Conservation (phyloP, 331 rosid genomes). For the Erythrophleum ivorense region DNA sequence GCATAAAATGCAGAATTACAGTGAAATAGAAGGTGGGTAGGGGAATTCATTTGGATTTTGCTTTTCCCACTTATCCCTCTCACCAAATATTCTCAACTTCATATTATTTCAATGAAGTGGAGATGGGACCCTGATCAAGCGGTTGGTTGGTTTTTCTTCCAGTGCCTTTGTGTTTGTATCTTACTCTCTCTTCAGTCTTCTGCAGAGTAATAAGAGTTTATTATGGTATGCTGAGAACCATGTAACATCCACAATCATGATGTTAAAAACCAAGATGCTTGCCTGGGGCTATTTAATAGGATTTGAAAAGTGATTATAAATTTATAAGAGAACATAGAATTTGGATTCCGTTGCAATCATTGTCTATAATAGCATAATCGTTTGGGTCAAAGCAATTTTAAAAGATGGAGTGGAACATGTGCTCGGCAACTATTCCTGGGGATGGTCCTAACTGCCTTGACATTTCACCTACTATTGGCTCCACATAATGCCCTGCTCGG, state of each 20-base stretch:
- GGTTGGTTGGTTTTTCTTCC: slow-evolving; percentile 73
- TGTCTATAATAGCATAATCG: slow-evolving; percentile 34
- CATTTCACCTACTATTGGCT: slow-evolving; percentile 40
- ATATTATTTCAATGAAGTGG: slow-evolving; percentile 28
- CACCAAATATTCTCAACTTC: slow-evolving; percentile 54
- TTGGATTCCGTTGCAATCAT: slow-evolving; percentile 40
- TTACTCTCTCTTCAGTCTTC: slow-evolving; percentile 25
- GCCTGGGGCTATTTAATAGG: slow-evolving; percentile 24
- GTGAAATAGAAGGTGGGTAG: slow-evolving; percentile 34
- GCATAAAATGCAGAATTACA: slow-evolving; percentile 28
- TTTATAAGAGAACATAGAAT: not conserved
- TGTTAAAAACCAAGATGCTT: slow-evolving; percentile 18
- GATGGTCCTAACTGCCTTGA: slow-evolving; percentile 41
- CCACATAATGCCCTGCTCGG: not conserved
- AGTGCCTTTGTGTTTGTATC: slow-evolving; percentile 55
- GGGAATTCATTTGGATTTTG: slow-evolving; percentile 56
- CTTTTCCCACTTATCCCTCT: slow-evolving; percentile 39
- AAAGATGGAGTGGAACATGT: slow-evolving; percentile 41
- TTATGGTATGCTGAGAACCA: slow-evolving; percentile 32
- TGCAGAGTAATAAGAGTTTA: not conserved
- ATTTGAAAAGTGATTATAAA: slow-evolving; percentile 16
- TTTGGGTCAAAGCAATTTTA: slow-evolving; percentile 30
- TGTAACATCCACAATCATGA: slow-evolving; percentile 1
- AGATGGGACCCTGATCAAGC: slow-evolving; percentile 63
- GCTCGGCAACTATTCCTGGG: slow-evolving; percentile 22